Evolutionary conservation across 208 protist genomes (phyloP).

Genomic region (Leishmania guyanensis): DNA sequence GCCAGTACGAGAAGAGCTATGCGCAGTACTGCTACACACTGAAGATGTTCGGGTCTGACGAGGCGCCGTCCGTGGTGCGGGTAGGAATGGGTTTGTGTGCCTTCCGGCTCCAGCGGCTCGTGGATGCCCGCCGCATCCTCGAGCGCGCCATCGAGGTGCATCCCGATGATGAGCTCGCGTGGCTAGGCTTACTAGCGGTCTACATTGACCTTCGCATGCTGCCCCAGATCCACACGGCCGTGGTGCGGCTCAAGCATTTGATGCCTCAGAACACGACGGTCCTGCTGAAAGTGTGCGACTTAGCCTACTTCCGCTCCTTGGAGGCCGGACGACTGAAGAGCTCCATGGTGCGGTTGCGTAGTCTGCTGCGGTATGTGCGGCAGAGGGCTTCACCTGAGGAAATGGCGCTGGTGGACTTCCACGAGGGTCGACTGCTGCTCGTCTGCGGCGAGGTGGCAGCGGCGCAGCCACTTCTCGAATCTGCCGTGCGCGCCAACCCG

Average conservation of each 20-base stretch:
- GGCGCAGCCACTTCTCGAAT: slow-evolving; percentile 61
- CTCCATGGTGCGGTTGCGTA: slow-evolving; percentile 37
- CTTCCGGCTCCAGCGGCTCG: slow-evolving; percentile 52
- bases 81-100: slow-evolving; percentile 87
- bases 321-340: slow-evolving; percentile 42
- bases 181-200: slow-evolving; percentile 72
- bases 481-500: slow-evolving; percentile 60
- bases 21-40: slow-evolving; percentile 71
- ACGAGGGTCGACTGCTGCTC: slow-evolving; percentile 72
- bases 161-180: slow-evolving; percentile 75
- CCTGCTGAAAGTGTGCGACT: slow-evolving; percentile 72
- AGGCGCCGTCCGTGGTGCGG: slow-evolving; percentile 68
- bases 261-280: slow-evolving; percentile 79
- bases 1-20: slow-evolving; percentile 76
- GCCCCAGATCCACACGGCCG: slow-evolving; percentile 51
- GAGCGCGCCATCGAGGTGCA: slow-evolving; percentile 67
- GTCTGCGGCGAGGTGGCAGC: slow-evolving; percentile 55
- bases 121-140: slow-evolving; percentile 62
- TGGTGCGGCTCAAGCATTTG: slow-evolving; percentile 47
- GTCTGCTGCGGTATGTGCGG: slow-evolving; percentile 64
- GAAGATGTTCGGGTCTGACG: slow-evolving; percentile 56
- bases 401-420: slow-evolving; percentile 73
- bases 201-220: slow-evolving; percentile 74
- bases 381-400: slow-evolving; percentile 50
- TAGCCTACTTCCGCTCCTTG: slow-evolving; percentile 76